These are phyloP conservation scores for Acacia crassicarpa DNA, from an alignment of 306 rosid genomes.

Conservation along the genomic window DNA sequence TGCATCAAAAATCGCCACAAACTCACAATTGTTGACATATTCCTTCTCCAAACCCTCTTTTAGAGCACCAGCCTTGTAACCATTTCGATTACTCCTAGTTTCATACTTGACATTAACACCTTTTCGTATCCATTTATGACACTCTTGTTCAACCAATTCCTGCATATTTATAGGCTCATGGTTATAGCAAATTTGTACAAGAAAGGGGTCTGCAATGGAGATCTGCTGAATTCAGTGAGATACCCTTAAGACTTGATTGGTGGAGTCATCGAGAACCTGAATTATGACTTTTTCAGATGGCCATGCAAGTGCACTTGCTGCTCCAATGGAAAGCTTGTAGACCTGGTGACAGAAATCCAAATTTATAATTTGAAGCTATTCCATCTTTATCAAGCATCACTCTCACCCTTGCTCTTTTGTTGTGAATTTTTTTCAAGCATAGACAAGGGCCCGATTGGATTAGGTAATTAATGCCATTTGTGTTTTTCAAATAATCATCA, in stretches of 20 bases:
- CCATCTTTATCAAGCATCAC: background rate
- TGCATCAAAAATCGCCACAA: constrained; percentile 60
- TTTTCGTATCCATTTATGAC: constrained; percentile 46
- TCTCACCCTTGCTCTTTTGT: background rate
- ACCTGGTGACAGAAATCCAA: constrained; percentile 43
- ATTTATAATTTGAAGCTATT: constrained; percentile 23
- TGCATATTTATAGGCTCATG: constrained; percentile 36
- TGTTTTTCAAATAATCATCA: too few relatives aligned
- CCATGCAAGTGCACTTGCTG: constrained; percentile 59
- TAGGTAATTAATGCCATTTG: too few relatives aligned
- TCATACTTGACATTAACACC: constrained; percentile 59
- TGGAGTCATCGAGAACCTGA: constrained; percentile 66
- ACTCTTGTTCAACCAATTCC: constrained; percentile 54
- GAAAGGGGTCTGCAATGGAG: constrained; percentile 10
- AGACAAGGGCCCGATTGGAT: background rate
- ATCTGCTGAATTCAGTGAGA: constrained; percentile 14
- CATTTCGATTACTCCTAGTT: constrained; percentile 53
- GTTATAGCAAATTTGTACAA: constrained; percentile 9
- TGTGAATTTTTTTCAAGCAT: constrained; percentile 18
- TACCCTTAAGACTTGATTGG: constrained; percentile 55
- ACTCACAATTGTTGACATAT: constrained; percentile 51
- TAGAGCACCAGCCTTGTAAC: constrained; percentile 65
- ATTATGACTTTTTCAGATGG: constrained; percentile 53
- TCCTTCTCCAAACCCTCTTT: constrained; percentile 58
- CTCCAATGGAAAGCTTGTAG: constrained; percentile 63